Evolutionary conservation across 495 filamentous ascomycete genomes (phyloP), one percentile per base, ranked within the genome.

Genomic region (Jackrogersella multiformis): DNA sequence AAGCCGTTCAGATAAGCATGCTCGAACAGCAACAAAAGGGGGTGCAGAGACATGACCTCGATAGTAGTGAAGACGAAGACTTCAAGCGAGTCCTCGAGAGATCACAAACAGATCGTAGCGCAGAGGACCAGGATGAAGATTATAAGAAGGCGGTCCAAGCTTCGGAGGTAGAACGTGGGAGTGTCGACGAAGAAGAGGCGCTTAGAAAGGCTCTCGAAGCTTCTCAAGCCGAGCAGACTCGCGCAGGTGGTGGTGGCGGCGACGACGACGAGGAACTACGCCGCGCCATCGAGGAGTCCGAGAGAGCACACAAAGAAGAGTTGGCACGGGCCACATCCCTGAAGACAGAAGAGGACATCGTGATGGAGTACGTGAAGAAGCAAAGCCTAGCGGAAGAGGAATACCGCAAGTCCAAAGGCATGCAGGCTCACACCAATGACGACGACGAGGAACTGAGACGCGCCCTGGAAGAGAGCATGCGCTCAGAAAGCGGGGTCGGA

Each of bases 331-430:
- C 85, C 21, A 70, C 67, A 23, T 80, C 77, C 60, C 71, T 79
- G 51, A 82, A 73, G 66, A 84, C 81, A 0, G 91, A 93, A 75
- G 90, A 93, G 72, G 86, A 90, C 26, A 85, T 90, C 61, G 84
- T 94, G 23, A 70, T 94, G 73, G 88, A 92, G 62, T 91, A 90
- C 74, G 82, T 92, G n/a, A 91, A 88, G 79, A 88, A 85, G 76
- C 89, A 92, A 76, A 92, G 90, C 76, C 69, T 92, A 18, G 82
- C 84, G 0, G 90, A 93, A 77, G 85, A 86, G 55, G 80, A 85
- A 66, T 83, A 81, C 71, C 72, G 77, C 35, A 71, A 66, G 64
- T 69, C 59, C 13, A 56, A 69, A 51, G 56, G 66, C 6, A 71
- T 74, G 42, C 54, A 61, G 18, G 62, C 55, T 6, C 63, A 53